Evolutionary conservation across 805 yeast genomes (phyloP).

Genomic region (Starmerella potacharoeniae): DNA sequence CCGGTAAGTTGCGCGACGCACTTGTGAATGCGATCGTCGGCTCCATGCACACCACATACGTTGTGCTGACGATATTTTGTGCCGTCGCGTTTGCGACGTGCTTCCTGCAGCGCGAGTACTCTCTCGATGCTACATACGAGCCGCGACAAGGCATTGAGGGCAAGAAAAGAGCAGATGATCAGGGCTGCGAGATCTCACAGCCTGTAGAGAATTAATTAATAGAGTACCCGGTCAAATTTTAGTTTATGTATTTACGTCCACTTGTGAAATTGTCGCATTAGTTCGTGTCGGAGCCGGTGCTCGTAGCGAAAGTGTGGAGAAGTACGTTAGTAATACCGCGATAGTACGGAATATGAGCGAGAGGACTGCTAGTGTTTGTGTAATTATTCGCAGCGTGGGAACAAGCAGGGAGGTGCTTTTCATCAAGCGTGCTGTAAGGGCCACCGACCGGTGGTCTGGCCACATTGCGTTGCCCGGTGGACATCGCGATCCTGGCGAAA

Average conservation of each 20-base stretch:
- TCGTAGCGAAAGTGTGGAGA: background rate
- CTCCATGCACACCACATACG: slow-evolving; percentile 19
- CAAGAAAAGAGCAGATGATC: background rate
- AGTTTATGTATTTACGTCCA: no score
- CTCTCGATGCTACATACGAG: slow-evolving; percentile 20
- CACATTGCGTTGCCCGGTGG: slow-evolving; percentile 36
- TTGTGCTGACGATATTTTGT: slow-evolving; percentile 19
- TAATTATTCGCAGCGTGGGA: slow-evolving; percentile 1
- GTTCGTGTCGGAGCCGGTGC: no score
- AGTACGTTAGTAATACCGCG: background rate
- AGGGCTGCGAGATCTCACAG: background rate
- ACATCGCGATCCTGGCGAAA: slow-evolving; percentile 29
- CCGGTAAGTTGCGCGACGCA: slow-evolving; percentile 6
- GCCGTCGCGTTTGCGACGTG: slow-evolving; percentile 19
- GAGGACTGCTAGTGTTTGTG: slow-evolving; percentile 7
- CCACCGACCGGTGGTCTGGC: slow-evolving; percentile 33
- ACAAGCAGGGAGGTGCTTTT: slow-evolving; percentile 28
- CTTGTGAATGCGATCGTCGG: slow-evolving; percentile 16
- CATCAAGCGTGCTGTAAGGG: slow-evolving; percentile 30
- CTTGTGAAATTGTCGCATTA: no score
- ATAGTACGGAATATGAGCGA: background rate
- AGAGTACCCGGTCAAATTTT: no score
- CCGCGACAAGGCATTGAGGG: slow-evolving; percentile 19
- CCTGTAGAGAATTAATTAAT: no score
- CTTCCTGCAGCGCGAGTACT: slow-evolving; percentile 22